Conservation (phyloP, 352 stramenopile genomes). For the Aphanomyces cochlioides region DNA sequence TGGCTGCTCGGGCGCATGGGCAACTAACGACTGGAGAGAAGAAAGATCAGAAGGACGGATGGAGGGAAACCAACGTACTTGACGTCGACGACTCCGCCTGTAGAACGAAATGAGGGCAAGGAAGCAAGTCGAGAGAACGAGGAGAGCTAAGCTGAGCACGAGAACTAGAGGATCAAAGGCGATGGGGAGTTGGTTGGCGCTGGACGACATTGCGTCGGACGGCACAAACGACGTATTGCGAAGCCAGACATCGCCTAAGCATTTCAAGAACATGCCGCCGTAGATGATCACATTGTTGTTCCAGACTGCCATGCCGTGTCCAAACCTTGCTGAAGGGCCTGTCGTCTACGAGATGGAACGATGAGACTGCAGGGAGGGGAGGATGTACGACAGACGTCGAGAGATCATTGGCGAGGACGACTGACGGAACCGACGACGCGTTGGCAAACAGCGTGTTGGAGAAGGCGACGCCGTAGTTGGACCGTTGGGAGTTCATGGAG, state of each 20-base stretch:
- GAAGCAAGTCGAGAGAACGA: background rate
- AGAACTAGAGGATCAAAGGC: background rate
- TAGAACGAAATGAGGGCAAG: constrained; percentile 4
- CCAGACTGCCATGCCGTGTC: constrained; percentile 24
- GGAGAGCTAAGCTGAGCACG: background rate
- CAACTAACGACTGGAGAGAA: background rate
- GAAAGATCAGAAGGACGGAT: background rate
- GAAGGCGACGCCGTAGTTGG: constrained; percentile 4
- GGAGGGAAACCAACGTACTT: background rate
- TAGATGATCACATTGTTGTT: constrained; percentile 11
- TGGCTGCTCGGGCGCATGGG: background rate
- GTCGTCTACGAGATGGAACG: background rate
- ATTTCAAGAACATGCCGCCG: constrained; percentile 7
- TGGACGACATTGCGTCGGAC: background rate
- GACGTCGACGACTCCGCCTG: background rate
- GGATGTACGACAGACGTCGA: background rate
- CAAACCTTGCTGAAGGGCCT: background rate
- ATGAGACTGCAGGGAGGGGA: no score
- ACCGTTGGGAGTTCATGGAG: background rate
- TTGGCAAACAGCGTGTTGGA: constrained; percentile 7
- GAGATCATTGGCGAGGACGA: background rate
- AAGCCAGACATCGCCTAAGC: constrained; percentile 22
- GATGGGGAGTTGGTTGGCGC: background rate
- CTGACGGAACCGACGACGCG: background rate
- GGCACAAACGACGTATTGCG: constrained; percentile 21